Evolutionary conservation across 1,284 basidiomycete species (phyloP), one percentile per base, ranked within the genome.

Genomic region (Pterula multifida): DNA sequence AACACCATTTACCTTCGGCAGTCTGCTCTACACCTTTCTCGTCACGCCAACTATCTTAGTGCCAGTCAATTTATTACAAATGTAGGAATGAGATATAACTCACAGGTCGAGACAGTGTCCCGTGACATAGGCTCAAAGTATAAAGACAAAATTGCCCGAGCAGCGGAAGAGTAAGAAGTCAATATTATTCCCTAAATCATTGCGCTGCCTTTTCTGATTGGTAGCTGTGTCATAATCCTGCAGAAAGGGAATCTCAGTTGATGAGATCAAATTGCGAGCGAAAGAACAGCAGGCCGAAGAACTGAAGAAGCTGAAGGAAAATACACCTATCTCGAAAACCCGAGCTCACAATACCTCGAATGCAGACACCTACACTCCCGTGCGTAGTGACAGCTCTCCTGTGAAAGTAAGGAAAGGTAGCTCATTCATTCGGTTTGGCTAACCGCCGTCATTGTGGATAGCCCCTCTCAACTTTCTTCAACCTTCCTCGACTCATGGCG

Each of bases 401-500:
- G 67, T 87, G 47, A 85, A 81, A 70, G 83, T 78, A 57, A 42
- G 68, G 61, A 39, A 6, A 42, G 23, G 25, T 26, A 49, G 35
- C 26, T 53, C 25, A 22, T 49, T 52, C 48, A 11, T 24, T 28
- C 52, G 26, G 49, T 45, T 32, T 32, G 6, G 28, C 23, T 57
- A 95, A 91, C 83, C 90, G 15, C 72, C 96, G 13, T 76, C 79
- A 17, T n/a, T n/a, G 6, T 32, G 6, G 28, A 22, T 57, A 95
- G 92, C 83, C 90, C 15, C 72, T 96, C 13, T 76, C 79, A 17
- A 79, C 76, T 6, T 85, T 95, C 52, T 68, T 96, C 57, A 90
- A 94, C 64, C 64, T 93, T 12, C 68, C 79, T 15, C 78, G 81
- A 50, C 66, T 94, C 6, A 62, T 89, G 45, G 69, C 78, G 23